Base-by-base conservation (phyloP, 495 filamentous ascomycete species). In the Neurospora intermedia region DNA sequence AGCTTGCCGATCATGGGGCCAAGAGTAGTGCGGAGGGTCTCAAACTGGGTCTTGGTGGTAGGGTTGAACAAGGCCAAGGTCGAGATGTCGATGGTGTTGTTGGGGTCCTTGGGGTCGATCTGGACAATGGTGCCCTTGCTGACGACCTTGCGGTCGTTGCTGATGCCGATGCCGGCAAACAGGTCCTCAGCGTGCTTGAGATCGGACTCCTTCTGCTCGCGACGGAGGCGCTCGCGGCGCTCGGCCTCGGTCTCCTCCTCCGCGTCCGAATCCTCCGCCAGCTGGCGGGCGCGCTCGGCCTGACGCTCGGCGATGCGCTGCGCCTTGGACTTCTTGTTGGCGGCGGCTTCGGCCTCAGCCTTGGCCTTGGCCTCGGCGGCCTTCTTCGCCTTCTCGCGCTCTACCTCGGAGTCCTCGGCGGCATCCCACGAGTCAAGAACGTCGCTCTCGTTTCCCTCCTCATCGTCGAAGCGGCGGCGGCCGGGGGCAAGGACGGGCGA, bases 351-450 rank as follows among this genome's bases (percentile, higher is more conserved):
- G 69, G 92, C 92, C 1, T 94, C 92, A 42, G 92, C 94, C 81
- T 95, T 96, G 69, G 94, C 95, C 80, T 93, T 94, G 74, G 88
- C 90, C 78, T 94, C 94, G 10, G 88, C 93, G 18, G 89, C 93
- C 83, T 92, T 92, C 83, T 92, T 93, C 31, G 88, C 92, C 86
- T 97, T 98, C 82, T 97, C 94, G 75, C 93, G 92, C 85, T 99
- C 96, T 70, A 90, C 94, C 78, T 99, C 96, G 70, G 93, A 96
- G 84, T 99, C 96, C 78, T 98, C 96, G 73, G 92, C 96, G 48
- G 93, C 95, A 76, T 97, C 94, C 96, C 96, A 99, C 27, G 93
- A 95, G 66, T 99, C 96, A 73, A 98, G 88, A 72, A 98, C 93
- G 82, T 98, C 94, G 80, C 84, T 86, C 69, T 96, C 94, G 2